Percentiles rank a stretch among this genome's conserved stretches.
phyloP scores from a whole-genome alignment of 2,329 filamentous ascomycete species.

The Ceratocystis ficicola region DNA sequence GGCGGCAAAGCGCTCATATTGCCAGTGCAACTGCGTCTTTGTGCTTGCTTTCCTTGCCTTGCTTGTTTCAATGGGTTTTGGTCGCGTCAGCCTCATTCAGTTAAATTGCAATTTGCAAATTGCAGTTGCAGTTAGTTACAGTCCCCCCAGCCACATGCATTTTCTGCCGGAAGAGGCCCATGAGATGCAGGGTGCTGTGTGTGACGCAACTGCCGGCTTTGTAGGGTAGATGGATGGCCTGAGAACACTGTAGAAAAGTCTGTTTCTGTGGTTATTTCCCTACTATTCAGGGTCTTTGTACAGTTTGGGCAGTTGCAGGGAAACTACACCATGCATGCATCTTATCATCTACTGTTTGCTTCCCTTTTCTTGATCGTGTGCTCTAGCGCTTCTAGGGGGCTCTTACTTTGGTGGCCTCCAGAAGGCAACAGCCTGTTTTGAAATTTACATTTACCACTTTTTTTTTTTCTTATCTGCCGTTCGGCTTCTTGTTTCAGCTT shows the following conservation, averaged over 20 bases:
- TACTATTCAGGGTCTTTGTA: not conserved
- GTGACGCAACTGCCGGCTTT: constrained; percentile 3
- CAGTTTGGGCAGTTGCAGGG: constrained; percentile 1
- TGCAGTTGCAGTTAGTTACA: constrained; percentile 1
- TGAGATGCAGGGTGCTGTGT: not conserved
- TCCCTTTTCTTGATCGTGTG: constrained; percentile 6
- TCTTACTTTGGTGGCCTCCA: no score
- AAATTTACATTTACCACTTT: not conserved
- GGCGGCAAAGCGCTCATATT: no score
- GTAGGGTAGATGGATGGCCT: not conserved
- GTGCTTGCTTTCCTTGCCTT: no score
- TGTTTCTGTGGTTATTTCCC: constrained; percentile 1
- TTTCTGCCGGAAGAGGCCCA: not conserved
- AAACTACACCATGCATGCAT: not conserved
- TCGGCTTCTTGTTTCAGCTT: not conserved
- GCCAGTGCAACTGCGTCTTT: no score
- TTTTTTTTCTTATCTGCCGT: not conserved
- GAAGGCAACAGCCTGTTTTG: not conserved
- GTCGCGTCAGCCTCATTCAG: constrained; percentile 2
- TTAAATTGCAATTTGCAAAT: constrained; percentile 8
- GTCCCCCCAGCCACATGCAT: not conserved
- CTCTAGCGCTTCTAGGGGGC: not conserved
- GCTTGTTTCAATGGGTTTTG: not conserved
- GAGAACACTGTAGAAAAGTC: not conserved
- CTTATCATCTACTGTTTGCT: not conserved